phyloP scores from a whole-genome alignment of 768 basidiomycete genomes.

The Psilocybe cyanescens region DNA sequence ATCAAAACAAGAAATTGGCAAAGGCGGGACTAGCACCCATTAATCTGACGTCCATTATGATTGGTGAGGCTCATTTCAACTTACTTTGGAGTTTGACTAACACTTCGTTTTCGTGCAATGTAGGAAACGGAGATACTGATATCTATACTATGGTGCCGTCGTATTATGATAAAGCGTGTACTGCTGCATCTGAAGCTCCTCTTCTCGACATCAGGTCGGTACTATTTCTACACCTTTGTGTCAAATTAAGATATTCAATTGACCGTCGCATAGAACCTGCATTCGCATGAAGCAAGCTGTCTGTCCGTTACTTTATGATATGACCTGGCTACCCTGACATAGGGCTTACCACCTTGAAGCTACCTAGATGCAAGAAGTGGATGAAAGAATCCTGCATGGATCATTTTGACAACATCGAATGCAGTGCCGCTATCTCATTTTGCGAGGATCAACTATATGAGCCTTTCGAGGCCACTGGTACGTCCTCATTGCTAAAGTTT shows the following conservation, averaged over 20 bases:
- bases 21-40: constrained; percentile 56
- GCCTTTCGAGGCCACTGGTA: constrained; percentile 5
- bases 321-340: not conserved
- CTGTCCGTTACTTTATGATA: not conserved
- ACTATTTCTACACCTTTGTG: not conserved
- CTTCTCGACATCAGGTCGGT: constrained; percentile 45
- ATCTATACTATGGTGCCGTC: constrained; percentile 43
- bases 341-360: constrained; percentile 29
- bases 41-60: constrained; percentile 73
- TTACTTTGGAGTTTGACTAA: too few relatives aligned
- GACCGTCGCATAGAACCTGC: not conserved
- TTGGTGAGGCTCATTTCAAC: constrained; percentile 43
- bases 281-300: not conserved
- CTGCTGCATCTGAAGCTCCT: constrained; percentile 49
- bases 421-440: constrained; percentile 61
- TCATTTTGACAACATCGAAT: constrained; percentile 64
- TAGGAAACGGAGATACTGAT: constrained; percentile 69
- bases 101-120: too few relatives aligned
- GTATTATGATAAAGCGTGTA: constrained; percentile 60
- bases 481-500: constrained; percentile 26
- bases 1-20: constrained; percentile 63
- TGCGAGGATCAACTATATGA: constrained; percentile 47
- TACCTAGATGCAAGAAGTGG: constrained; percentile 67
- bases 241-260: not conserved
- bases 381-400: constrained; percentile 62